phyloP scores from a whole-genome alignment of 345 rosid species.

The Eucalyptus marginata region DNA sequence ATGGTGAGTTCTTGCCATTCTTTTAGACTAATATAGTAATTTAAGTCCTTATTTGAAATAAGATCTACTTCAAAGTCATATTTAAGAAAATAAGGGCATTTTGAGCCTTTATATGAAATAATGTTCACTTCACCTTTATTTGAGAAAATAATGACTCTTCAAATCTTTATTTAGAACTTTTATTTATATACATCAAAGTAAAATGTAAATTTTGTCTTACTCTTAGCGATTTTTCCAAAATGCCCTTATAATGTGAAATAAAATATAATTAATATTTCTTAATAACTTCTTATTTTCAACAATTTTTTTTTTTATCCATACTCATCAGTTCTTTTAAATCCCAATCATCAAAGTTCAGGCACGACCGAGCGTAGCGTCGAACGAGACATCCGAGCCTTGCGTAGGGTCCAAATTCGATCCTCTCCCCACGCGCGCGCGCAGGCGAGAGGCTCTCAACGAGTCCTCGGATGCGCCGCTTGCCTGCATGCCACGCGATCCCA shows the following conservation, averaged over 20 bases:
- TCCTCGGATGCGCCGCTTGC: background rate
- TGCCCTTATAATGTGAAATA: background rate
- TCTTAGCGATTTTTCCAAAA: background rate
- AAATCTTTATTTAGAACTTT: too few species aligned
- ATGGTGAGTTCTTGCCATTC: too few species aligned
- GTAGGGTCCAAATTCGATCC: background rate
- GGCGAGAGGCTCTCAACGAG: background rate
- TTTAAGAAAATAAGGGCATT: too few species aligned
- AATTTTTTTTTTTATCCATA: background rate
- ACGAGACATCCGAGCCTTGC: background rate
- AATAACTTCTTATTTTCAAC: background rate
- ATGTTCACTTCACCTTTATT: fast-evolving
- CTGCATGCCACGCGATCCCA: background rate
- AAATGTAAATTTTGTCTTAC: background rate
- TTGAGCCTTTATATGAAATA: fast-evolving
- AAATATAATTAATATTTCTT: background rate
- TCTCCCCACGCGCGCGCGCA: background rate
- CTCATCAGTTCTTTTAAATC: background rate
- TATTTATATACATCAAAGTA: too few species aligned
- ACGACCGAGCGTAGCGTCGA: background rate
- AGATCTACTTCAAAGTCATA: fast-evolving
- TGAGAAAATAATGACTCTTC: fast-evolving
- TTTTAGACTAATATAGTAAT: too few species aligned
- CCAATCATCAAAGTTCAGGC: background rate
- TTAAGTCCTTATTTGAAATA: fast-evolving